Evolutionary conservation across 1,284 basidiomycete genomes (phyloP).

Genomic region (Ustilago hordei): DNA sequence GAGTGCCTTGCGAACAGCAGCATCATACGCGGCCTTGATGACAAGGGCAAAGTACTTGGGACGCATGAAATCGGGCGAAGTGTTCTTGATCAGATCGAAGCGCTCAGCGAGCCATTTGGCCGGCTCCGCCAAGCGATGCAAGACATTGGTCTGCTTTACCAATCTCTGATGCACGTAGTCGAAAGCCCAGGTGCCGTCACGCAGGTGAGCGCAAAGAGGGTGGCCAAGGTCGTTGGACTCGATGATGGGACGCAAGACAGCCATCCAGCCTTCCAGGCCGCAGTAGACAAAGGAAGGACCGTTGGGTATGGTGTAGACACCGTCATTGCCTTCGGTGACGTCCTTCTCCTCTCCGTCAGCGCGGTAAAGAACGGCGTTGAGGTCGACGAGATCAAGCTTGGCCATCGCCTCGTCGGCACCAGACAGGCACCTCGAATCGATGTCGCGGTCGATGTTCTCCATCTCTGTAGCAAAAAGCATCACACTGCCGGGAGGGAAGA

Average conservation of each 20-base stretch:
- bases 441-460: constrained; percentile 51
- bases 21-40: constrained; percentile 57
- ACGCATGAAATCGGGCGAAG: constrained; percentile 61
- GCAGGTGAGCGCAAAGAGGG: constrained; percentile 60
- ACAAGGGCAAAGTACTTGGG: constrained; percentile 67
- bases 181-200: constrained; percentile 62
- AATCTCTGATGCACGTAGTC: constrained; percentile 73
- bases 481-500: constrained; percentile 63
- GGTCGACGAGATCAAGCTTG: constrained; percentile 56
- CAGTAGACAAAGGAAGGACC: constrained; percentile 57
- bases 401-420: constrained; percentile 60
- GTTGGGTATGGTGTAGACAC: constrained; percentile 56
- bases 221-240: constrained; percentile 62
- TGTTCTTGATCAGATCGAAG: constrained; percentile 58
- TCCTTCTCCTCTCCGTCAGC: constrained; percentile 66
- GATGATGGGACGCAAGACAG: constrained; percentile 52
- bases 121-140: constrained; percentile 52
- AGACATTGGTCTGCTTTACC: constrained; percentile 71
- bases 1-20: constrained; percentile 53
- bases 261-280: constrained; percentile 65
- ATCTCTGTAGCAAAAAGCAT: constrained; percentile 64
- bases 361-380: constrained; percentile 63
- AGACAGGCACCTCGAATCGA: constrained; percentile 51
- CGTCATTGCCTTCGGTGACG: constrained; percentile 57
- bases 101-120: constrained; percentile 61